Evolutionary conservation across 768 basidiomycete species (phyloP), one percentile per base, ranked within the genome.

Genomic region (Rhizopogon roseolus): DNA sequence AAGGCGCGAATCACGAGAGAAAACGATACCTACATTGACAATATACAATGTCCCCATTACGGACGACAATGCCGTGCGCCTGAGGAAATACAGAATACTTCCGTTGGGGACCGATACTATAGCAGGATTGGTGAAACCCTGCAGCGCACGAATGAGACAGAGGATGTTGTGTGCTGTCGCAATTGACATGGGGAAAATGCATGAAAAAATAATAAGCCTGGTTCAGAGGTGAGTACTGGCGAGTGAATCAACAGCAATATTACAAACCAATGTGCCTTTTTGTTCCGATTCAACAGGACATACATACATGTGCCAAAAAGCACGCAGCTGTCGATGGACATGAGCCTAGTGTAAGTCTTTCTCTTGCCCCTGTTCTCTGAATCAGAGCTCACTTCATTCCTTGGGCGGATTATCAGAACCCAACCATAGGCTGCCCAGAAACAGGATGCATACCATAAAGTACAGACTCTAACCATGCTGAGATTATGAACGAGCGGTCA

Each of bases 241-340:
- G 19, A 51, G 19, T 48, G 10, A 7, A 7, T 16, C 17, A 8
- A 46, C 29, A 13, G 19, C 19, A 28, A 32, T 45, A n/a, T 3
- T 1, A 53, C 46, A 25, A 27, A 53, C 52, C 52, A 43, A 50
- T 53, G 52, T 3, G 52, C 25, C 46, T 11, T 27, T 25, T 0
- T 34, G 9, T 36, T 29, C 17, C 48, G 29, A 19, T 29, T 13
- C 5, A 6, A 36, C 3, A 50, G n/a, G 14, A 36, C 36, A 36
- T 53, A 49, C 0, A 53, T 32, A 34, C 48, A 53, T 13, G n/a
- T 41, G 28, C 52, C 52, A 49, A 53, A 53, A n/a, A 53, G 48
- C 19, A 53, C 36, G 16, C 46, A 53, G 25, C 52, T 53, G 19
- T 13, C 6, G 17, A 22, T 27, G 16, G n/a, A 50, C 22, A 50